Conservation (phyloP, 805 yeast genomes). For the Candida succiphila region DNA sequence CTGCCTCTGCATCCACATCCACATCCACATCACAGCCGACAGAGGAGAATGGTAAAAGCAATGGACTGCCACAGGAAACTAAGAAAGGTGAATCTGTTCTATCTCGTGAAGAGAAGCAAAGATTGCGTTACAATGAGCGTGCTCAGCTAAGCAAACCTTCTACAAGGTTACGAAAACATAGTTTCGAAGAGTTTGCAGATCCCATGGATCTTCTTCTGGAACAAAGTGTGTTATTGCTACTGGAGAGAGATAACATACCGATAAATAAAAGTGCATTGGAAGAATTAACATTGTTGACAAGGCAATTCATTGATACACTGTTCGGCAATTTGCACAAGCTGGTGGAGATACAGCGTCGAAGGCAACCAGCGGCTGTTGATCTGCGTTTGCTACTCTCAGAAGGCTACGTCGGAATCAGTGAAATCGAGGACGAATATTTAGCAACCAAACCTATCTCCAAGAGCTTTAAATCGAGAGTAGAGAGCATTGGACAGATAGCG, state of each 20-base stretch:
- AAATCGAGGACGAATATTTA: constrained; percentile 27
- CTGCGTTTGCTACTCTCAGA: constrained; percentile 32
- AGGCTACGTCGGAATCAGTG: constrained; percentile 29
- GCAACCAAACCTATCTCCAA: constrained; percentile 13
- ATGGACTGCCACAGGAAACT: too few relatives aligned
- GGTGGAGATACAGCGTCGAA: constrained; percentile 52
- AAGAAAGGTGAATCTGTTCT: too few relatives aligned
- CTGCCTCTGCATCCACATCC: too few relatives aligned
- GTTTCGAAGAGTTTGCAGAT: constrained; percentile 4
- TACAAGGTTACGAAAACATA: too few relatives aligned
- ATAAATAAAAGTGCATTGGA: constrained; percentile 26
- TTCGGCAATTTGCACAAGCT: constrained; percentile 34
- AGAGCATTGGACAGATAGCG: constrained; percentile 6
- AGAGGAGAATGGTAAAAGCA: too few relatives aligned
- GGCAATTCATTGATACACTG: constrained; percentile 27
- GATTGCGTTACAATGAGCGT: constrained; percentile 1
- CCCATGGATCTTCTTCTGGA: constrained; percentile 22
- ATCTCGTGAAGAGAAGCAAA: constrained; percentile 3
- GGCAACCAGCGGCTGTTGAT: constrained; percentile 43
- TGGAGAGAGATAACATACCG: constrained; percentile 22
- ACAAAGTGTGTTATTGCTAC: constrained; percentile 26
- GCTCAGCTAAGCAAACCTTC: background rate
- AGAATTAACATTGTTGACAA: constrained; percentile 25
- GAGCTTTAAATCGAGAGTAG: constrained; percentile 5
- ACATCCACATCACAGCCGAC: too few relatives aligned